Conservation (phyloP, 1,139 yeast genomes). For the Debaryomyces subglobosus region DNA sequence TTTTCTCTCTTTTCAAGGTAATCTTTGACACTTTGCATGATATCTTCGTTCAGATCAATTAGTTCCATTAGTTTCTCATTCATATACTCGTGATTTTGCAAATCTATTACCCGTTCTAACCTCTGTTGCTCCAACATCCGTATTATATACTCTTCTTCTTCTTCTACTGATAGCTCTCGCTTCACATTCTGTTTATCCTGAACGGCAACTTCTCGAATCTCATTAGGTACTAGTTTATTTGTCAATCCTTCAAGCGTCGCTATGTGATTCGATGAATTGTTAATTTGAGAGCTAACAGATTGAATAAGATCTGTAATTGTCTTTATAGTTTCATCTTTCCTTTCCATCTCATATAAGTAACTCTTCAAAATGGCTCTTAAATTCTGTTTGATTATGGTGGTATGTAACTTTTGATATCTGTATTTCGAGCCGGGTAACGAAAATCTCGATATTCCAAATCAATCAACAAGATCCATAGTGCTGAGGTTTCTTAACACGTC, state of each 20-base stretch:
- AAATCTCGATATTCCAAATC: conserved; percentile 5
- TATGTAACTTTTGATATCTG: background rate
- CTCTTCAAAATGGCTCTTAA: background rate
- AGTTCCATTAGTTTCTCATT: conserved; percentile 36
- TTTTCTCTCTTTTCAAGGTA: conserved; percentile 32
- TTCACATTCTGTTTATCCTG: background rate
- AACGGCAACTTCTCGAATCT: conserved; percentile 14
- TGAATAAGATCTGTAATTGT: conserved; percentile 25
- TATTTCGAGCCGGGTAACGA: conserved; percentile 4
- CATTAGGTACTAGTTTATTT: conserved; percentile 24
- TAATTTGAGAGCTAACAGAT: conserved; percentile 23
- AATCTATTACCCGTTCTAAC: conserved; percentile 40
- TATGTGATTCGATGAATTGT: conserved; percentile 25
- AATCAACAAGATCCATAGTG: conserved; percentile 2
- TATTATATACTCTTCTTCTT: conserved; percentile 17
- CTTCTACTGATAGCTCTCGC: conserved; percentile 6
- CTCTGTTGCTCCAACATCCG: conserved; percentile 38
- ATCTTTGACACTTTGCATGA: conserved; percentile 42
- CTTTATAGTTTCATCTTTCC: conserved; percentile 26
- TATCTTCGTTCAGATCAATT: conserved; percentile 42
- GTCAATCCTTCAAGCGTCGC: conserved; percentile 24
- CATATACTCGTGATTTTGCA: conserved; percentile 48
- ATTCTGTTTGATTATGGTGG: background rate
- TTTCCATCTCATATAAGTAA: conserved; percentile 18
- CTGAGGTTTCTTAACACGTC: conserved; percentile 5